Base-by-base conservation (phyloP, 2,329 filamentous ascomycete genomes). In the Alternaria sp. region DNA sequence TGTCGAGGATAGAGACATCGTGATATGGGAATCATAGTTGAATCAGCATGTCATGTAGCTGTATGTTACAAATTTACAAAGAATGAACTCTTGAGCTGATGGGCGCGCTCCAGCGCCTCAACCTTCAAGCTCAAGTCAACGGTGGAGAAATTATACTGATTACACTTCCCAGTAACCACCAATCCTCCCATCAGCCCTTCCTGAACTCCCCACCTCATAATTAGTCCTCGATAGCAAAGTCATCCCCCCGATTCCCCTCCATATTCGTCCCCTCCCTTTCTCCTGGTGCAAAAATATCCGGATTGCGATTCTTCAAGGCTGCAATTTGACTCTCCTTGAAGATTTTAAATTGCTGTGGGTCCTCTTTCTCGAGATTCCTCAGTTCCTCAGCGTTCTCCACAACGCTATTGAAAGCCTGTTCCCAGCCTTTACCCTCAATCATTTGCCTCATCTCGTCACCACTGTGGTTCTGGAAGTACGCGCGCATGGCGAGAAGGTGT, bases 341-440 rank as follows among this genome's bases (percentile, higher is more conserved):
- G 28, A 53, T 49, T 42, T 68, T 68, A 34, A 78, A 79, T 7
- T 72, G 68, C 3, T 71, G 69, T 0, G 75, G 75, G 20, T 73
- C 70, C 34, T 80, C 77, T 43, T 74, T 68, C 67, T 82, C 83
- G 71, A 93, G 87, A 7, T 80, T 79, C 51, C 85, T 84, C 85
- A 91, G 87, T 74, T 90, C 84, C 63, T 88, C 86, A 0, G 88
- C 87, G 64, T 93, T 91, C 28, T 85, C 84, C 5, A 86, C 86
- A 18, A 86, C 82, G 70, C 89, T 86, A 68, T 86, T 83, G 65
- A 92, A 88, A 0, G 87, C 85, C 56, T 82, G 81, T 12, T 91
- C 82, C 51, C 86, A 85, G 0, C 90, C 89, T 66, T 86, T 84
- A 42, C 84, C 81, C 53, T 84, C 81, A 4, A 87, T 82, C 68